Evolutionary conservation across 257 asterid genomes (phyloP).

Genomic region (Hygrophila difformis): DNA sequence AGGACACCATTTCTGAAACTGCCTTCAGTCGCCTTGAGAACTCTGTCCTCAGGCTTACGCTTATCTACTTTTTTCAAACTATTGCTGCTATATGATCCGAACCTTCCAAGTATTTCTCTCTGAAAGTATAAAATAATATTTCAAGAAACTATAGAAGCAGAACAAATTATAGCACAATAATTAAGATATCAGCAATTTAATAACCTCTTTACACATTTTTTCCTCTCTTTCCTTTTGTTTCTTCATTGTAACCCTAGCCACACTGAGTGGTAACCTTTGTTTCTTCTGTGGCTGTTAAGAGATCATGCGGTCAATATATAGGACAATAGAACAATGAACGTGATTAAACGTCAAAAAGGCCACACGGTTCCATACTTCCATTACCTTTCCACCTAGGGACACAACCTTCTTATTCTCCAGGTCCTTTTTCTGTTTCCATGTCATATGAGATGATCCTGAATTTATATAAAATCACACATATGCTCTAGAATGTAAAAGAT

Average conservation of each 20-base stretch:
- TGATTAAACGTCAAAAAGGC: neutral
- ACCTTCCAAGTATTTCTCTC: conserved; percentile 61
- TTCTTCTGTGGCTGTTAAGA: conserved; percentile 58
- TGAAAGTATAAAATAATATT: conserved; percentile 15
- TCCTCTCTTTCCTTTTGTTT: conserved; percentile 77
- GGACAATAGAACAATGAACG: neutral
- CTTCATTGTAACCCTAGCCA: conserved; percentile 71
- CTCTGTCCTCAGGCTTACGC: conserved; percentile 57
- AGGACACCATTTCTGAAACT: conserved; percentile 78
- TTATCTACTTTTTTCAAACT: conserved; percentile 32
- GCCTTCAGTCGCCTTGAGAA: conserved; percentile 62
- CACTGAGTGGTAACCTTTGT: conserved; percentile 83
- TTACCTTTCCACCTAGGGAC: conserved; percentile 67
- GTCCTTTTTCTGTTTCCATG: conserved; percentile 50
- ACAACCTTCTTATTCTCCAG: conserved; percentile 53
- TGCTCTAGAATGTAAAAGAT: neutral
- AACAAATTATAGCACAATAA: neutral
- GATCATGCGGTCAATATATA: neutral
- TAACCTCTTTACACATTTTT: conserved; percentile 58
- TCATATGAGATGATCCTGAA: conserved; percentile 44
- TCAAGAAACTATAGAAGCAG: conserved; percentile 9
- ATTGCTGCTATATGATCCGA: conserved; percentile 36
- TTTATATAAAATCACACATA: neutral
- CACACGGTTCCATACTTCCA: too few species aligned
- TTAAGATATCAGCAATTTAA: conserved; percentile 1